Base-by-base conservation (phyloP, 192 early-diverging fungal species). In the Backusella liffmaniae region DNA sequence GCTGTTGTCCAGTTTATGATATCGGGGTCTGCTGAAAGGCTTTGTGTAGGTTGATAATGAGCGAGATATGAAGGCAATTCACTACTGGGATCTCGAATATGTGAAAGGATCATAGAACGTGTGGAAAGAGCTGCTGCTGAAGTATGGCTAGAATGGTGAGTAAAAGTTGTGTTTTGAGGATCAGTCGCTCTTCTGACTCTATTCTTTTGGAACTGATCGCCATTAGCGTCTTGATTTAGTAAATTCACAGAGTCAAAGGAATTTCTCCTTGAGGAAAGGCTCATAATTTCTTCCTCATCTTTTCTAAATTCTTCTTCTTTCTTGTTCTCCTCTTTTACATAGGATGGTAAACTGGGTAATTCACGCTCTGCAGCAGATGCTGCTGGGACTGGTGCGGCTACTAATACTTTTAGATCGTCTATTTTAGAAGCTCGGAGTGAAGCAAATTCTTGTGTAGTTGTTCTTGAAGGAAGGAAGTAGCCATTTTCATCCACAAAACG, bases 1-100 rank as follows among this genome's bases (percentile, higher is more conserved):
- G 67, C 23, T 12, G 77, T 62, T n/a, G 73, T 79, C 77, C 77
- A 79, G 10, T 39, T 73, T 49, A 41, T 18, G 37, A 79, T 53
- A 44, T 79, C 77, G 2, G 77, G 77, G 35, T 79, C 77, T 23
- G 72, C n/a, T 0, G 62, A 26, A 41, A 79, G 71, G 26, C 26
- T n/a, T 9, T 46, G 42, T 4, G 2, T 15, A 32, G 23, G 13
- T n/a, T 2, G 26, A 29, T 71, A 15, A 0, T 71, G 26, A 32
- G 30, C 16, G 46, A 32, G 18, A n/a, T 49, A 18, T 26, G 35
- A 69, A 41, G 35, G n/a, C 42, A 39, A 16, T 3, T 34, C 12
- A 69, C 35, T 37, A 67, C 37, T 36, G 9, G 66, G 26, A 26
- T 62, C 21, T 62, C 8, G 12, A 62, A 56, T 18, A 12, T 73